Base-by-base conservation (phyloP, 2,329 filamentous ascomycete genomes). In the Trichoderma cornu-damae region DNA sequence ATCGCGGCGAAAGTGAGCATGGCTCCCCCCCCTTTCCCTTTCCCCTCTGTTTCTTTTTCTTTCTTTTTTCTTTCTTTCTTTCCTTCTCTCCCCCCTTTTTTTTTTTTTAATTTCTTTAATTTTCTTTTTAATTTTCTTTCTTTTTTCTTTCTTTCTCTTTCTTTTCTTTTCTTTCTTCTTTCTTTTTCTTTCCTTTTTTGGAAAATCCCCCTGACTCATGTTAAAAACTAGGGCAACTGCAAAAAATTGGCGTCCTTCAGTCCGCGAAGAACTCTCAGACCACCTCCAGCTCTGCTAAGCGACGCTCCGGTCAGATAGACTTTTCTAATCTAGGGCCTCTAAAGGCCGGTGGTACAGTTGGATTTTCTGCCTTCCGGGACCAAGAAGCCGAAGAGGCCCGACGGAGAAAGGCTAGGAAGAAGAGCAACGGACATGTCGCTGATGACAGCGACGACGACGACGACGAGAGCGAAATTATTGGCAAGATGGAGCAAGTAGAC, bases 241-340 rank as follows among this genome's bases (percentile, higher is more conserved):
- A 92, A 68, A 99, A 97, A 74, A 96, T 99, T 86, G 93, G 93
- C 35, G 90, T 99, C 35, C 74, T 96, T 28, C 81, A 85, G 42
- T 79, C 86, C 7, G 72, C 83, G 4, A 93, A 91, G 69, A 73
- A 80, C 12, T 75, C 83, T 20, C 83, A 86, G 57, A 78, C 83
- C 12, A 82, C 83, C 0, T 78, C 84, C 1, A 77, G 77, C 37
- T 79, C 80, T 6, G 73, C 75, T n/a, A 95, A 95, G 73, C 82
- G 92, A 65, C 86, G 90, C 65, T 95, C 91, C 3, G 81, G 87
- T 6, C 88, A 90, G 64, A 81, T 92, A 1, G 90, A 96, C 72
- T 93, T 97, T 67, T 87, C 89, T 12, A 90, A 82, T 57, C 80
- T 97, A 8, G 88, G 87, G 2, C 91, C 92, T 0, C 78, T 97